Conservation (phyloP, 306 rosid species). For the Lathyrus aphaca region DNA sequence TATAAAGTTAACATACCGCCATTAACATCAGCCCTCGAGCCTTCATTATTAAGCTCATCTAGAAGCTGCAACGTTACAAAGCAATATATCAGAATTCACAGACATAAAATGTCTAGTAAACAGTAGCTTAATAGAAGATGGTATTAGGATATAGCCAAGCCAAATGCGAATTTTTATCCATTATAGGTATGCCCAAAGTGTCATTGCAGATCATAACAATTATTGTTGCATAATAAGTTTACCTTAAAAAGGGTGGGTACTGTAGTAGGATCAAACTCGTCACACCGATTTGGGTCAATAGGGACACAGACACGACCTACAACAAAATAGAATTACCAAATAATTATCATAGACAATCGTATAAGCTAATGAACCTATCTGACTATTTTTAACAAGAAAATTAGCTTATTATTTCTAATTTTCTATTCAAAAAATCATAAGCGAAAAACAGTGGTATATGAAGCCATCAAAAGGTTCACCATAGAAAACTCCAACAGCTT, state of each 20-base stretch:
- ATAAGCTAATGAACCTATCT: background rate
- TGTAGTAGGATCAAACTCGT: slow-evolving; percentile 81
- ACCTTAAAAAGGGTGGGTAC: slow-evolving; percentile 84
- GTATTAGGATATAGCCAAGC: background rate
- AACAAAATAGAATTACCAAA: slow-evolving; percentile 39
- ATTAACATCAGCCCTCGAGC: slow-evolving; percentile 56
- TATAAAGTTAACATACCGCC: slow-evolving; percentile 51
- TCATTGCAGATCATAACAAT: slow-evolving; percentile 20
- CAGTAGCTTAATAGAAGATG: slow-evolving; percentile 7
- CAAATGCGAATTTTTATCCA: background rate
- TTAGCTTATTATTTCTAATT: background rate
- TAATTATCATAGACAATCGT: slow-evolving; percentile 18
- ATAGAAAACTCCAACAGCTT: background rate
- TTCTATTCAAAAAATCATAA: background rate
- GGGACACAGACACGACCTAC: slow-evolving; percentile 84
- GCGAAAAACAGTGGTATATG: background rate
- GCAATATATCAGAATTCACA: slow-evolving; percentile 24
- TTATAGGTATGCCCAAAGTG: slow-evolving; percentile 17
- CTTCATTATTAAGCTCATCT: slow-evolving; percentile 68
- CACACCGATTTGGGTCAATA: slow-evolving; percentile 75
- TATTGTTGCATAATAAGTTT: slow-evolving; percentile 29
- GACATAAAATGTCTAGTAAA: slow-evolving; percentile 15
- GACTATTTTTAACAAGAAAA: background rate
- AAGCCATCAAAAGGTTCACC: background rate
- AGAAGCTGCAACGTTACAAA: slow-evolving; percentile 57